These are phyloP conservation scores for Austroboletus festivus DNA, from an alignment of 768 basidiomycete genomes.

Conservation along the genomic window DNA sequence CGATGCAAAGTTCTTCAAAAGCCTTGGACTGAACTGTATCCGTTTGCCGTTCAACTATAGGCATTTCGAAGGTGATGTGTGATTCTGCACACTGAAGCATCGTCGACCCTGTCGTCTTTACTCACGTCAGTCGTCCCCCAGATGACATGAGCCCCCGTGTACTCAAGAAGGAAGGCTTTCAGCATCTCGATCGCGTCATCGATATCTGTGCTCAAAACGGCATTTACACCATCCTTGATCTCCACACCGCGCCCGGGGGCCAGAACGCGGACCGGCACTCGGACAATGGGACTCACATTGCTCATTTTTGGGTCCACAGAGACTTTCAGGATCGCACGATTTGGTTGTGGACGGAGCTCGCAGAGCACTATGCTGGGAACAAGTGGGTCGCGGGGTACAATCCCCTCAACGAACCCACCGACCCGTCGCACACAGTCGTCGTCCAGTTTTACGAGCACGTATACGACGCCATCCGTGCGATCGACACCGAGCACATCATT, in stretches of 20 bases:
- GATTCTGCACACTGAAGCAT: not conserved
- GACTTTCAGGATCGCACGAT: constrained; percentile 79
- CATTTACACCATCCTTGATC: constrained; percentile 77
- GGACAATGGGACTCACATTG: constrained; percentile 66
- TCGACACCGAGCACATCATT: constrained; percentile 69
- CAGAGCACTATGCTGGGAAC: constrained; percentile 72
- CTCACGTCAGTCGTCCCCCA: constrained; percentile 9
- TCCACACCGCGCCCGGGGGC: constrained; percentile 74
- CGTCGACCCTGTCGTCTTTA: not conserved
- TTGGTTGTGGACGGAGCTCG: constrained; percentile 76
- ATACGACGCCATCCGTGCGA: constrained; percentile 64
- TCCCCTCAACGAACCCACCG: constrained; percentile 79
- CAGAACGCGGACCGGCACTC: constrained; percentile 82
- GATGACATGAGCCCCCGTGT: constrained; percentile 80
- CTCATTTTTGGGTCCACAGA: constrained; percentile 79
- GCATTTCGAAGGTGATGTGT: constrained; percentile 53
- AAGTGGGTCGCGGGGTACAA: constrained; percentile 87
- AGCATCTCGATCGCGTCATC: constrained; percentile 81
- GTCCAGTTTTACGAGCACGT: constrained; percentile 66
- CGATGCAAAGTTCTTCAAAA: constrained; percentile 76
- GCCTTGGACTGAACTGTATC: constrained; percentile 76
- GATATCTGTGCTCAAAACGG: constrained; percentile 69
- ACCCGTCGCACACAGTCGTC: constrained; percentile 61
- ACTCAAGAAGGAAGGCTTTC: constrained; percentile 70
- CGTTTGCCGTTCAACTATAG: constrained; percentile 73